Base-by-base conservation (phyloP, 306 rosid genomes). In the Dryas drummondii region DNA sequence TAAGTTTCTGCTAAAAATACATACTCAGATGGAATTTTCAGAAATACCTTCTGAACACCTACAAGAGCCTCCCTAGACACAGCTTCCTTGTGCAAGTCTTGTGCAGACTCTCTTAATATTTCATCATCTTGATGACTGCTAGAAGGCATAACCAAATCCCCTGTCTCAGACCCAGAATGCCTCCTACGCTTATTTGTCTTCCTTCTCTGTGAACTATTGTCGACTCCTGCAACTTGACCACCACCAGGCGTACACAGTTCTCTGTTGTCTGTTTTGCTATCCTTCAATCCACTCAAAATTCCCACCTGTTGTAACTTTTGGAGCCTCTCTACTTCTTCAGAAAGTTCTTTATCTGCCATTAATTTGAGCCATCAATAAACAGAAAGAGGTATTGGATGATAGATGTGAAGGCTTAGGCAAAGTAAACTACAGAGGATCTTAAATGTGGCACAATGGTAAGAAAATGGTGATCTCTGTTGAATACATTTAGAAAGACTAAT, bases 251-350 rank as follows among this genome's bases (percentile, higher is more conserved):
- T 47, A 47, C 79, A 77, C 45, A n/a, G 49, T 48, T 45, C 60
- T 49, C 57, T 74, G 48, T 67, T 69, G 41, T 66, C 60, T 14
- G 69, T 74, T 41, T 55, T 70, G 44, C 58, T 68, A 55, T 75
- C 72, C 77, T 73, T 82, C 60, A 71, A 74, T 83, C 76, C 65
- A 74, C 76, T 72, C 44, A 79, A 40, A 75, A 66, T 71, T 76
- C 82, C 76, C 58, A 82, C 89, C 73, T 68, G 84, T 27, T 73
- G 83, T 42, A 74, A 78, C 84, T 79, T 86, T 73, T 22, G 82
- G 44, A 91, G 79, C 70, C 81, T 90, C 76, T 77, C 91, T 72
- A 90, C 67, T 87, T 94, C 93, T 83, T 84, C 88, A 64, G 82
- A 51, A 76, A 94, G 94, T 50, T 77, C 82, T 67, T 82, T 86